Percentiles rank a stretch among this genome's conserved stretches.
Conservation (phyloP, 306 rosid species). For the Acmispon strigosus region DNA sequence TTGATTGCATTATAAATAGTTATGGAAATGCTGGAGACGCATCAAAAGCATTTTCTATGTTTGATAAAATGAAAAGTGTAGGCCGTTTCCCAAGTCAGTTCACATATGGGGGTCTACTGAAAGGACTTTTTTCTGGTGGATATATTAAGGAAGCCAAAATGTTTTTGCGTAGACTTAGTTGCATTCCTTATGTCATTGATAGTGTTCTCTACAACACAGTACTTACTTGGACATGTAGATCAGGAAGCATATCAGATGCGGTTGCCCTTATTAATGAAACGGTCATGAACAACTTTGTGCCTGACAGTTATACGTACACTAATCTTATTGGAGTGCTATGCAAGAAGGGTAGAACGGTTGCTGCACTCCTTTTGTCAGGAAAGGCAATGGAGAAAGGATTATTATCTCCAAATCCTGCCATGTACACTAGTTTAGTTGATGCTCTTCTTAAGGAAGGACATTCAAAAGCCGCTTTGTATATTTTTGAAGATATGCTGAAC, state of each 20-base stretch:
- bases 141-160: conserved; percentile 46
- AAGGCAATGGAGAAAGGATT: conserved; percentile 43
- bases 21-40: conserved; percentile 53
- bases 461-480: conserved; percentile 48
- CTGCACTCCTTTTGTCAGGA: conserved; percentile 46
- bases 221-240: conserved; percentile 42
- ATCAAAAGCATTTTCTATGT: conserved; percentile 44
- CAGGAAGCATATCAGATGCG: conserved; percentile 53
- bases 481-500: conserved; percentile 57
- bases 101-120: conserved; percentile 58
- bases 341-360: conserved; percentile 50
- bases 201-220: conserved; percentile 52
- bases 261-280: conserved; percentile 50
- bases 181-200: conserved; percentile 48
- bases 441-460: conserved; percentile 70
- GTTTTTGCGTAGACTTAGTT: conserved; percentile 36
- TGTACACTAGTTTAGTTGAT: conserved; percentile 52
- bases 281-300: conserved; percentile 48
- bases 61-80: conserved; percentile 53
- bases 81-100: conserved; percentile 60
- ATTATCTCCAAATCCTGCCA: conserved; percentile 36
- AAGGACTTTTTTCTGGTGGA: conserved; percentile 59
- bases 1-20: conserved; percentile 55
- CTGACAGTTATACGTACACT: conserved; percentile 50
- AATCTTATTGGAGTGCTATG: conserved; percentile 58